Evolutionary conservation across 2,329 filamentous ascomycete species (phyloP), one percentile per base, ranked within the genome.

Genomic region (Neonectria coccinea): DNA sequence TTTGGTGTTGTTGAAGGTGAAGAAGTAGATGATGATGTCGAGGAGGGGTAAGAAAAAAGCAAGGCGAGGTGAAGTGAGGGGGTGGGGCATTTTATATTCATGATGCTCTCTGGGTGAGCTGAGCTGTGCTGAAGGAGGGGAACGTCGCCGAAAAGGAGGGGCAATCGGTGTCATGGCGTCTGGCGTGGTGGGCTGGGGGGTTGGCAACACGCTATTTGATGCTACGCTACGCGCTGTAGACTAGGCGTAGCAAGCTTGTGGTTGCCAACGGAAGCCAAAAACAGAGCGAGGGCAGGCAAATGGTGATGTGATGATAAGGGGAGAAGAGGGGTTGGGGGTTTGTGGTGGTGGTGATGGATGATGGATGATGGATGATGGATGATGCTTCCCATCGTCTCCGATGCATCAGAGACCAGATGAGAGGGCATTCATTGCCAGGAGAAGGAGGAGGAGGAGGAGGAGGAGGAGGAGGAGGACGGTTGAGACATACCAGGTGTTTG

Each of bases 81-180:
- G 68, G 70, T 68, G 70, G 70, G 70, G 70, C 66, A 68, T 65
- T 72, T 72, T 68, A 73, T 70, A 59, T 62, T 67, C 41, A 70
- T 70, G 66, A 69, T 68, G 63, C 22, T 50, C n/a, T 53, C 25
- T 25, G 25, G 53, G 16, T 33, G 48, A 39, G 20, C 45, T 50
- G 47, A 41, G 51, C 44, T 61, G 41, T 5, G 25, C 25, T 6
- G 58, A 61, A 50, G 58, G 45, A 54, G 58, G 51, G 58, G 51
- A 36, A 56, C 39, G 27, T 62, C 54, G 59, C 36, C 31, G 39
- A 58, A 62, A 62, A 57, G 55, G 60, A 63, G 61, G 61, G 56
- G 61, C 56, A 60, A 25, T 29, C 57, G 29, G 36, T 27, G 31
- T 57, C 55, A 57, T 52, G 22, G 54, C 45, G 45, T 29, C 44